Conservation (phyloP, 2,329 filamentous ascomycete genomes). For the Ophiostoma australiae region DNA sequence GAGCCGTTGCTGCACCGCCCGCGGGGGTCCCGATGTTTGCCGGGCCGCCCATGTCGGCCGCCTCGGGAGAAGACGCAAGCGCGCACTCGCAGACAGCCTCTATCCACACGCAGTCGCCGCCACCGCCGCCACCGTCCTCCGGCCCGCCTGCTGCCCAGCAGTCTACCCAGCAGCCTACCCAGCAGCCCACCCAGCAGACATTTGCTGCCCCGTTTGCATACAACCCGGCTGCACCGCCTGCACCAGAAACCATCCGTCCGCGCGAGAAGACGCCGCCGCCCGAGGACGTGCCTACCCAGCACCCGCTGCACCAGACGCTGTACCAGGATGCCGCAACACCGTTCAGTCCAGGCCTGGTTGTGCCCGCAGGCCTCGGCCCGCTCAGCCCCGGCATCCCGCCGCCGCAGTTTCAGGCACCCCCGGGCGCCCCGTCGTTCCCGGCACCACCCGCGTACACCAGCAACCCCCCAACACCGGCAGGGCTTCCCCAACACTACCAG, state of each 20-base stretch:
- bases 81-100: background rate
- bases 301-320: constrained; percentile 53
- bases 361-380: constrained; percentile 43
- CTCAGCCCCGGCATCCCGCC: constrained; percentile 39
- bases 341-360: constrained; percentile 50
- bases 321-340: constrained; percentile 51
- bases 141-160: background rate
- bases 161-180: constrained; percentile 21
- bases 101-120: constrained; percentile 11
- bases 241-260: constrained; percentile 65
- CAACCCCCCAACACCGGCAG: constrained; percentile 37
- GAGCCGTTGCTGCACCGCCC: constrained; percentile 38
- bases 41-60: constrained; percentile 35
- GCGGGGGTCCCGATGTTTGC: constrained; percentile 37
- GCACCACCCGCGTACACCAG: constrained; percentile 39
- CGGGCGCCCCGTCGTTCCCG: constrained; percentile 38
- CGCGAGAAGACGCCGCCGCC: constrained; percentile 78
- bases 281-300: constrained; percentile 56
- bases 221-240: constrained; percentile 72
- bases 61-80: constrained; percentile 10
- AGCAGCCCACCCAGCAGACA: constrained; percentile 30
- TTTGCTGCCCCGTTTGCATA: constrained; percentile 64
- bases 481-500: constrained; percentile 29
- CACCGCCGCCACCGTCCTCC: constrained; percentile 33
- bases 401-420: constrained; percentile 37